Evolutionary conservation across 1,139 yeast species (phyloP), one percentile per base, ranked within the genome.

Genomic region (Zygoascus meyerae): DNA sequence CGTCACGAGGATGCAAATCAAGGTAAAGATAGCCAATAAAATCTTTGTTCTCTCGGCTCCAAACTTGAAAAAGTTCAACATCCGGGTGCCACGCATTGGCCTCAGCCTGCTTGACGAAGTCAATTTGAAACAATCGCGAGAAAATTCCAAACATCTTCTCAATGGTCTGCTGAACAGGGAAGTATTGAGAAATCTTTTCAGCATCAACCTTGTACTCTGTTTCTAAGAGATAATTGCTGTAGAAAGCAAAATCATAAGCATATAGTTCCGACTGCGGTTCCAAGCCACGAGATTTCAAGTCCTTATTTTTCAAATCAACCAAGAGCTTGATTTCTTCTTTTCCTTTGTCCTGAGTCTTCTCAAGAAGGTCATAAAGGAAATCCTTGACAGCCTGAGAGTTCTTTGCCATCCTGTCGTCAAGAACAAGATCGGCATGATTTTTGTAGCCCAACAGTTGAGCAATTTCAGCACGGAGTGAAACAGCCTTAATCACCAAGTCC

Each of bases 371-470:
- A 21, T 70, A 61, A 55, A 86, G 72, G 59, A 86, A 86, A 29
- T 65, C 61, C 57, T 74, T 59, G 8, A 85, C 95, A 28, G 71
- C 76, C 32, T 71, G 70, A 36, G 82, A 77, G 31, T 69, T 73
- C 60, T 84, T 82, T 40, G 95, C 95, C 90, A 86, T 83, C 61
- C 87, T 76, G 45, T 79, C 84, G 53, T 84, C 92, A 53, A 86
- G 71, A 17, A 79, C 75, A 58, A 75, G 84, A 48, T 81, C 83
- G 1, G 94, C 78, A 63, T 74, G 86, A 47, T 76, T 77, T 21
- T 74, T 65, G 65, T 83, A 86, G 9, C 87, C 94, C 58, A 85
- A 70, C 14, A 77, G 53, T 45, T 74, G 63, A 1, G 94, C 89
- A 48, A 83, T 65, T 57, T 82, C 68, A 43, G 74, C 76, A 59